Conservation (phyloP, 306 rosid genomes). For the Sesbania bispinosa region DNA sequence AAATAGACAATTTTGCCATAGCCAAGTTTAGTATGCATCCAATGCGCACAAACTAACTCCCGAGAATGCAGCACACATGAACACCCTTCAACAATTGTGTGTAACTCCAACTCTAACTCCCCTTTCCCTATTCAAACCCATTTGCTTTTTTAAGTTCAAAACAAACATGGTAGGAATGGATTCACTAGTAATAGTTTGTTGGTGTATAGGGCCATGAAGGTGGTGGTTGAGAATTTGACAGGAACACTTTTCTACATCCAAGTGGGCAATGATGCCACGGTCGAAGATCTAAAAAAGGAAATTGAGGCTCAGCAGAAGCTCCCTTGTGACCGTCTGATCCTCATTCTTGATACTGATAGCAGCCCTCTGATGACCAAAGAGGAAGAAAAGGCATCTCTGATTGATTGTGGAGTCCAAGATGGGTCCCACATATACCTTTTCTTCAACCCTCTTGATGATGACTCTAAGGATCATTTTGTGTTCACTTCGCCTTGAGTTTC, state of each 20-base stretch:
- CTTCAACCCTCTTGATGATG: constrained; percentile 47
- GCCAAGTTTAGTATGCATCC: constrained; percentile 12
- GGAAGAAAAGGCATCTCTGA: constrained; percentile 34
- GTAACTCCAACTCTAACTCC: background rate
- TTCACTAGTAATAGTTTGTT: background rate
- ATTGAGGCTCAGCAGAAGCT: constrained; percentile 47
- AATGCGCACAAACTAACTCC: constrained; percentile 35
- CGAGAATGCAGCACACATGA: constrained; percentile 47
- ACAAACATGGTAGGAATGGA: background rate
- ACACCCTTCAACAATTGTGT: constrained; percentile 24
- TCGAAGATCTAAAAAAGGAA: constrained; percentile 46
- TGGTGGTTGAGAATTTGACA: constrained; percentile 46
- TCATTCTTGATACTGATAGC: constrained; percentile 29
- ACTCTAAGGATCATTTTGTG: background rate
- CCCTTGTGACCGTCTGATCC: constrained; percentile 53
- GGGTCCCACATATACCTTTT: constrained; percentile 56
- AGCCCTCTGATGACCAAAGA: constrained; percentile 20
- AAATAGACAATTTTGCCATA: background rate
- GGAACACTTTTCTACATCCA: constrained; percentile 45
- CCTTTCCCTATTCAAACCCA: background rate
- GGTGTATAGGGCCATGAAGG: constrained; percentile 23
- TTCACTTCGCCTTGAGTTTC: constrained; percentile 29
- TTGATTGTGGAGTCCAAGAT: constrained; percentile 59
- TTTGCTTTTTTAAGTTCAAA: background rate
- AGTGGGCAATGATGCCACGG: constrained; percentile 41